Evolutionary conservation across 129 eudicot genomes (phyloP).

Genomic region (Saussurea involucrata): DNA sequence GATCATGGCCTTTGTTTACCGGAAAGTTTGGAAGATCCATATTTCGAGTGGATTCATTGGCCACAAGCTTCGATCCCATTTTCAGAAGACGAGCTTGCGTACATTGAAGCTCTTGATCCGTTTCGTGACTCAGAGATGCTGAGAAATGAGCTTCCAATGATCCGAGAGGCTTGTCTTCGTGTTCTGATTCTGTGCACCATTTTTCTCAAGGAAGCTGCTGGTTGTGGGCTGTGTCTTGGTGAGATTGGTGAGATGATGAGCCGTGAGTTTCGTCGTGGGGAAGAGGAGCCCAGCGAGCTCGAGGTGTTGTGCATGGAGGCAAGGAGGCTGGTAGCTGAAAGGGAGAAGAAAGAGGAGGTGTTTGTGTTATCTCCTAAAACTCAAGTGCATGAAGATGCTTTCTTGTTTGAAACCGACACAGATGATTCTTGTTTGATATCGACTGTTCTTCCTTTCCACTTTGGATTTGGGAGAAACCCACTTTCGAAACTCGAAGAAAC

Average conservation of each 20-base stretch:
- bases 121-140: constrained; percentile 62
- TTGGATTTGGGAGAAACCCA: constrained; percentile 51
- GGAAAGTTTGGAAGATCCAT: constrained; percentile 89
- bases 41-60: constrained; percentile 99
- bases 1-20: constrained; percentile 98
- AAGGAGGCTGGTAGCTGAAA: constrained; percentile 52
- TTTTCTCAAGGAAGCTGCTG: constrained; percentile 81
- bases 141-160: constrained; percentile 77
- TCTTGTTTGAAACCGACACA: constrained; percentile 62
- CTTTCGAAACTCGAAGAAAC: constrained; percentile 74
- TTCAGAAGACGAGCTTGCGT: constrained; percentile 91
- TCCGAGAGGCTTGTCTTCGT: constrained; percentile 88
- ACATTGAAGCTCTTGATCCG: constrained; percentile 74
- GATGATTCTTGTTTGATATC: constrained; percentile 43
- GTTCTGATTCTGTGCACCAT: constrained; percentile 76
- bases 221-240: constrained; percentile 70
- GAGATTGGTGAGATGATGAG: constrained; percentile 99
- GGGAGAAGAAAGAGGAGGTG: constrained; percentile 15
- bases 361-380: constrained; percentile 41
- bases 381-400: constrained; percentile 45
- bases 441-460: constrained; percentile 27
- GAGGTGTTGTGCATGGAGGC: constrained; percentile 88
- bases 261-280: constrained; percentile 82
- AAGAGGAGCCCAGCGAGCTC: constrained; percentile 94
- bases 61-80: constrained; percentile 96